Evolutionary conservation across 306 rosid genomes (phyloP), one percentile per base, ranked within the genome.

Genomic region (Argentina anserina): DNA sequence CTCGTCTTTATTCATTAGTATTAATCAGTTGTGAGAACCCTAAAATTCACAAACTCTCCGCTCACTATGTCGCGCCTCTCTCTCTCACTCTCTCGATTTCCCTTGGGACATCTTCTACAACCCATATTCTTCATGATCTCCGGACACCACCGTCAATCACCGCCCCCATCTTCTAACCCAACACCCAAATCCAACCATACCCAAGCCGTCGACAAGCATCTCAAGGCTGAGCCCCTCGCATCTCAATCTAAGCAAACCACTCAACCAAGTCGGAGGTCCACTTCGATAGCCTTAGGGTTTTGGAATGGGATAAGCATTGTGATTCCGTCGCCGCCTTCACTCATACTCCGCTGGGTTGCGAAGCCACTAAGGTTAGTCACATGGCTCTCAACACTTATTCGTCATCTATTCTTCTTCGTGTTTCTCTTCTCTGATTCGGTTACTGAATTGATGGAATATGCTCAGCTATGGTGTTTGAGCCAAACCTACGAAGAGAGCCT

Each of bases 251-350:
- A 0, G 23, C 82, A 17, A 69, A 42, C 65, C 72, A 62, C 28
- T 50, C 81, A 40, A 40, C 11, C 69, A 58, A 77, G 40, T 70
- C 74, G 45, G 50, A 70, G 6, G 84, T 88, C 59, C 90, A 84
- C 74, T 49, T 72, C 23, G 90, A 91, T 63, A 89, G 89, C 33
- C 92, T 89, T 79, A 80, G 97, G 80, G 91, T 92, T 5, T 85
- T 94, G 66, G 91, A 91, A 79, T 94, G 97, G 97, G 96, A 89
- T 80, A 88, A 89, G 79, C 91, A 89, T 41, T 91, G 92, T 46
- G 87, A 94, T 23, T 84, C 85, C 74, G 98, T 94, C 29, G 83
- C 95, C 74, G 81, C 90, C 80, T 91, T 94, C 55, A 90, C 98
- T 29, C 77, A 88, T 70, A 94, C 97, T 80, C 83, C 97, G 37